Conservation (phyloP, 78 protist species). For the Chrysochromulina parva region DNA sequence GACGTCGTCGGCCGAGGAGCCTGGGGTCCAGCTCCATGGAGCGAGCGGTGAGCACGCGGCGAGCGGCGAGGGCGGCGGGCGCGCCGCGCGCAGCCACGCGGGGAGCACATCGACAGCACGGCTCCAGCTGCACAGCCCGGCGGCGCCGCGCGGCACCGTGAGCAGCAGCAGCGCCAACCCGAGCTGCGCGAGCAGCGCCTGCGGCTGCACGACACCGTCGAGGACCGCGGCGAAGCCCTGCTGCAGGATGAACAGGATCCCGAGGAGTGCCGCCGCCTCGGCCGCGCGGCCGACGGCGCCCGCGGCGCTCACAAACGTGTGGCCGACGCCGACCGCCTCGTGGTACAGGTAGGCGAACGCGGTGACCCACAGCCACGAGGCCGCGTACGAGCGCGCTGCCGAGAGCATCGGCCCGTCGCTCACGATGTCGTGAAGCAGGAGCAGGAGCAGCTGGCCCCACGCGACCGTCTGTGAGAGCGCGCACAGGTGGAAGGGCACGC, state of each 20-base stretch:
- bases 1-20: no score
- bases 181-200: no score
- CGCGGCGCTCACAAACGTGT: not conserved
- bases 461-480: not conserved
- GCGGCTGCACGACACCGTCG: no score
- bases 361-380: not conserved
- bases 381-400: not conserved
- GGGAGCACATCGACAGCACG: no score
- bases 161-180: no score
- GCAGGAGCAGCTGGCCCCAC: not conserved
- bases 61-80: no score
- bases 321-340: constrained; percentile 18
- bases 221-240: not conserved
- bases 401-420: not conserved
- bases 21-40: no score
- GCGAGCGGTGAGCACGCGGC: no score
- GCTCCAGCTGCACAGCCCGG: no score
- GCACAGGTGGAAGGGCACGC: not conserved
- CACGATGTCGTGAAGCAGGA: not conserved
- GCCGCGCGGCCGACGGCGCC: not conserved
- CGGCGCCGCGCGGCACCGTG: no score
- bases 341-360: constrained; percentile 14
- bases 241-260: not conserved
- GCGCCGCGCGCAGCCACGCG: no score
- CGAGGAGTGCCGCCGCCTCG: not conserved